Base-by-base conservation (phyloP, 2,329 filamentous ascomycete species). In the Colletotrichum sp. region DNA sequence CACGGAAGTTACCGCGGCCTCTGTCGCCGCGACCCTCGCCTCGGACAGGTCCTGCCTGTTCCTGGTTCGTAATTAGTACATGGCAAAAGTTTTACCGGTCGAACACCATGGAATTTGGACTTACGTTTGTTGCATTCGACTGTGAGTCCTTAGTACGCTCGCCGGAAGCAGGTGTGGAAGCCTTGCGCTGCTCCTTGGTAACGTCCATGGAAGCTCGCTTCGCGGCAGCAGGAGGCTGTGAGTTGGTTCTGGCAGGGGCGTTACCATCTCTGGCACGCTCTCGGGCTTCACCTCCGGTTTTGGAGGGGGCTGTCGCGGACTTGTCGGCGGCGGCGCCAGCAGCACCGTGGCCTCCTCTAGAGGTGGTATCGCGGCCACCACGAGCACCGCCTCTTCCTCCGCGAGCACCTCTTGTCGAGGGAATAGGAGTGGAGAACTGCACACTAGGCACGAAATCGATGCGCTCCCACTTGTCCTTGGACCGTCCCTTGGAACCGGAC, bases 391-490 rank as follows among this genome's bases (percentile, higher is more conserved):
- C 88, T 32, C 90, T 87, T 34, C 79, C 76, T 59, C 88, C 85
- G 78, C 89, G 90, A 36, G 88, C 83, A 70, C 86, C 85, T 77
- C 90, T 89, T 79, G 86, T 82, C 62, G 85, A 86, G 16, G 93
- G 92, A 55, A 98, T 84, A 32, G 94, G 95, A 1, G 97, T 98
- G 83, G 95, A 94, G 85, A 98, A 99, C 74, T 93, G 93, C 65
- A 97, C 95, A 16, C 92, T 94, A 10, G 96, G 96, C 15, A 95
- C 95, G 81, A 96, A 96, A 39, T 93, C 92, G 73, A 98, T 91
- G 2, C 93, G 90, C 75, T 95, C 93, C 96, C 97, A 99, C 81
- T 96, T 95, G 80, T 94, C 92, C 88, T 98, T 98, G 90, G 93
- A 84, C 87, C 91, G 80, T 28, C 86, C 81, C 81, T 90, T 90